These are phyloP conservation scores for Zymoseptoria passerinii DNA, from an alignment of 2,329 filamentous ascomycete genomes.

Conservation along the genomic window DNA sequence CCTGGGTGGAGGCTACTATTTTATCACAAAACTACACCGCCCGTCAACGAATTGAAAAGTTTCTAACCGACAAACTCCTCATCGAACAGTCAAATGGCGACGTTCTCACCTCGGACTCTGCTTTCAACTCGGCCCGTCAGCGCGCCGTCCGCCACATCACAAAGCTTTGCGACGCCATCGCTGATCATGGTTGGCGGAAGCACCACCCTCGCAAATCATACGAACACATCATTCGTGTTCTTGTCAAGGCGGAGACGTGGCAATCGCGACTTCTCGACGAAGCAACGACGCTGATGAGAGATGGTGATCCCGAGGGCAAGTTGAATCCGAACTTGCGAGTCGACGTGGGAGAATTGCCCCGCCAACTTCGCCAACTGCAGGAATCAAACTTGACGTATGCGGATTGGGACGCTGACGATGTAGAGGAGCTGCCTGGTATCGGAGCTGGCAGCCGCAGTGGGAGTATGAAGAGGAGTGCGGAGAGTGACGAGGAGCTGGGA, in stretches of 20 bases:
- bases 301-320: not conserved
- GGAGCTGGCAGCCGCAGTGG: not conserved
- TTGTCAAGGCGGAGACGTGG: conserved; percentile 3
- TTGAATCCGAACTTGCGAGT: not conserved
- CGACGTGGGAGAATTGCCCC: not conserved
- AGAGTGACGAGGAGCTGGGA: conserved; percentile 8
- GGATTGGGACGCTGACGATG: conserved; percentile 1
- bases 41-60: conserved; percentile 3
- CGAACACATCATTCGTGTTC: conserved; percentile 6
- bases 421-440: not conserved
- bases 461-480: not conserved
- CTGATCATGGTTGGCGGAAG: conserved; percentile 1
- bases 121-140: conserved; percentile 2
- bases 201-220: conserved; percentile 1
- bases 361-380: conserved; percentile 1
- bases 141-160: conserved; percentile 4
- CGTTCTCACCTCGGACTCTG: not conserved
- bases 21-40: conserved; percentile 5
- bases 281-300: not conserved
- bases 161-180: not conserved
- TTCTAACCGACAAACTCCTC: conserved; percentile 6
- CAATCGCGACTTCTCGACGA: not conserved
- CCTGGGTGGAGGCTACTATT: conserved; percentile 4
- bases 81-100: not conserved
- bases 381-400: not conserved